Evolutionary conservation across 345 rosid species (phyloP), one percentile per base, ranked within the genome.

Genomic region (Combretum micranthum): DNA sequence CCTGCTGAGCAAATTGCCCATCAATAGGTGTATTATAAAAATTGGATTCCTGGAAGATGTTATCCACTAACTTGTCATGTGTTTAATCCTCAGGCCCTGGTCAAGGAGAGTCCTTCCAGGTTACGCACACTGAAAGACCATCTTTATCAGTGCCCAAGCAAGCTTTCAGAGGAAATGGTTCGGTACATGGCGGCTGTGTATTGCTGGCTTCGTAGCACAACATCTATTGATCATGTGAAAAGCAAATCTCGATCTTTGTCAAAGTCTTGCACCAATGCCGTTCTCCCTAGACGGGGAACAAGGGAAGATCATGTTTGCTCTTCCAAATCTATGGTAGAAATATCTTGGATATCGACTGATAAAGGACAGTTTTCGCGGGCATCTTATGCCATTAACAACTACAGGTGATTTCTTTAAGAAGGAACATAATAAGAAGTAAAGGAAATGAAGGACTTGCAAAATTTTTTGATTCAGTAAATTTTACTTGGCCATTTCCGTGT

Each of bases 121-220:
- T 53, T 71, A 17, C 72, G 77, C 53, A 79, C 80, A n/a, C 73
- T 88, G 68, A 91, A 88, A 68, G 95, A 91, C 61, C 98, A 85
- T 69, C 75, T 82, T 45, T 52, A 75, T 53, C 89, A 88, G 68
- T 91, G 95, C 51, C 98, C 98, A 42, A 81, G 74, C 77, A 86
- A 84, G 74, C 75, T 91, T 64, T 91, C 98, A 13, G 95, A 88
- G 72, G 96, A 91, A 65, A 84, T 91, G 98, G 90, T 88, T 52
- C 77, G 80, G 69, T 84, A 81, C 59, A 91, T 91, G 92, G 92
- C 89, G 59, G 76, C 85, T 50, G 86, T 91, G 25, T 88, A 84
- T 69, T 86, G 85, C 71, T 81, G 98, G 84, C 88, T 91, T 15
- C 72, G 80, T 15, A 73, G 78, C 46, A 50, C 80, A 52, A 57